Evolutionary conservation across 345 rosid species (phyloP).

Genomic region (Pistacia vera): DNA sequence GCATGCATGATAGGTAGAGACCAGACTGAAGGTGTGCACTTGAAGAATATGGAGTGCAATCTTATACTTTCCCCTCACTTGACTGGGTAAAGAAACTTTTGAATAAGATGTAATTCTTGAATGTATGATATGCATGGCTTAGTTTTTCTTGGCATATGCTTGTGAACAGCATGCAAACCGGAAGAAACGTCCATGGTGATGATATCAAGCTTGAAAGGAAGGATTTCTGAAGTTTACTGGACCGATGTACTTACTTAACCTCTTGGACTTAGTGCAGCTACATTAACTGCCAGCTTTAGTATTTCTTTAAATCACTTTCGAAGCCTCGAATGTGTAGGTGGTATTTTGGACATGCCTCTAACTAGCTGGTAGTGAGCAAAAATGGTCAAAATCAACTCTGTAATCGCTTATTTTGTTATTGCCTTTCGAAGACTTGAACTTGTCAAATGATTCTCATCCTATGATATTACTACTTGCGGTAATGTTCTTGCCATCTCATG

Average conservation of each 20-base stretch:
- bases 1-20: slow-evolving; percentile 28
- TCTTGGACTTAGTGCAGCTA: slow-evolving; percentile 6
- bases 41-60: slow-evolving; percentile 28
- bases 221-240: slow-evolving; percentile 16
- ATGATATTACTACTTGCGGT: background rate
- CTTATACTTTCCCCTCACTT: slow-evolving; percentile 17
- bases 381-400: background rate
- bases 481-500: background rate
- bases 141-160: background rate
- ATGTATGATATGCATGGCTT: background rate
- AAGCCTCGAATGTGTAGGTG: background rate
- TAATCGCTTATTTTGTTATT: background rate
- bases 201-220: slow-evolving; percentile 21
- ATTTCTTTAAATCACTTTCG: background rate
- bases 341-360: slow-evolving; percentile 10
- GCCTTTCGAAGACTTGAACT: background rate
- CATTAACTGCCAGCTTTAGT: background rate
- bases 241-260: background rate
- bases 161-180: slow-evolving; percentile 22
- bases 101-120: background rate
- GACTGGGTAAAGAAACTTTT: slow-evolving; percentile 23
- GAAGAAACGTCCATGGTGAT: background rate
- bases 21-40: slow-evolving; percentile 23
- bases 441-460: background rate
- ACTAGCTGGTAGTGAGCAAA: background rate